Percentiles rank a stretch among this genome's conserved stretches.
Evolutionary conservation across 139 green algal genomes (phyloP).

Genomic region (Deuterostichococcus epilithicus): DNA sequence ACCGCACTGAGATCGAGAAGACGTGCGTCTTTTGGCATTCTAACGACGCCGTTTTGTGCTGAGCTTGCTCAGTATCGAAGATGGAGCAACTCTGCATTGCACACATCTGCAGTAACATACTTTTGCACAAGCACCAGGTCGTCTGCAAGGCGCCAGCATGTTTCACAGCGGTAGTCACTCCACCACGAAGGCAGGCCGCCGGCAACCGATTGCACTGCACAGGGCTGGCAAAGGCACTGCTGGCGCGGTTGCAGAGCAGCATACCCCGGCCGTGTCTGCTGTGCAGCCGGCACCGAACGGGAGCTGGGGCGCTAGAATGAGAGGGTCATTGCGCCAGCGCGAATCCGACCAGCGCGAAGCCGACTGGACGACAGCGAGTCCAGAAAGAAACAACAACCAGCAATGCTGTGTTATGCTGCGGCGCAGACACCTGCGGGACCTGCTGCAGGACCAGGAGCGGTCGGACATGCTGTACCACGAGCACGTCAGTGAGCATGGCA

Average conservation of each 20-base stretch:
- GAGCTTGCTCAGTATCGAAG: neutral
- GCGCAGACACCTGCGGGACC: conserved; percentile 78
- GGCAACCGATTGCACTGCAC: no score
- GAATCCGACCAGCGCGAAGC: neutral
- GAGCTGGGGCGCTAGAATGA: no score
- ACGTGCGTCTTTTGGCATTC: conserved; percentile 43
- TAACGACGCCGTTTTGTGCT: neutral
- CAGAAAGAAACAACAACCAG: neutral
- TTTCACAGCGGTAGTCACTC: no score
- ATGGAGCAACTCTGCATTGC: neutral
- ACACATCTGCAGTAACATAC: neutral
- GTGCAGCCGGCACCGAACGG: no score
- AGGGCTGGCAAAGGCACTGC: neutral
- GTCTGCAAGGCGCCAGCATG: no score
- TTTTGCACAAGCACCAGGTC: neutral
- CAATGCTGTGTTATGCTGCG: neutral
- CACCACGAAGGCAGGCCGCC: no score
- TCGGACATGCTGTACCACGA: conserved; percentile 77
- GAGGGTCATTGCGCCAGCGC: neutral
- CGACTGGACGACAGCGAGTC: neutral
- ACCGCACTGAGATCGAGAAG: conserved; percentile 77
- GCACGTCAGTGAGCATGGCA: conserved; percentile 79
- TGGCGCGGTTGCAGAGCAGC: neutral
- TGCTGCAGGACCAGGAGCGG: conserved; percentile 76
- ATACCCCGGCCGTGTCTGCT: neutral